Evolutionary conservation across 1,139 yeast genomes (phyloP), one percentile per base, ranked within the genome.

Genomic region (Yamadazyma songkhlaensis): DNA sequence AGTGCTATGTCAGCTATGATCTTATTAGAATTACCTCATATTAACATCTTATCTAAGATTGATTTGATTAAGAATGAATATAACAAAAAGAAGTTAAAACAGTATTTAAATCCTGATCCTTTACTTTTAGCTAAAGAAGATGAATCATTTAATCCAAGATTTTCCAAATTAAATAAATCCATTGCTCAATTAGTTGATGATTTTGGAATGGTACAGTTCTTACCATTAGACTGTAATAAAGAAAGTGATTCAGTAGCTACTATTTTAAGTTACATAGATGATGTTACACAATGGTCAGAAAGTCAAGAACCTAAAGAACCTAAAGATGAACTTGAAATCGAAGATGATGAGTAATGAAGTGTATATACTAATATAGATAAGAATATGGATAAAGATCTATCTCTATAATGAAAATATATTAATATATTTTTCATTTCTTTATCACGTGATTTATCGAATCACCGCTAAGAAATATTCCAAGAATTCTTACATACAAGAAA

Each of bases 1-100:
- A 81, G 92, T 56, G 99, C 99, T 26, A 94, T 94, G 98, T 83
- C 95, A 22, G 96, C 98, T 2, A 94, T 94, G 99, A 87, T 92
- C 32, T 67, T 92, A 42, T 70, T 92, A 38, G 99, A 92, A 57
- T 73, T 92, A 31, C 99, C 99, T 10, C 99, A 92, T 59, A 82
- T 92, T 44, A 92, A 92, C 57, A 79, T 92, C 28, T 67, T 90
- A 35, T 84, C 95, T 39, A 92, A 92, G 55, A 66, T 86, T 42
- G 99, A 94, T 56, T 72, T 92, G 54, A 79, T 92, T 32, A 85
- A 84, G 51, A 84, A 81, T 51, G 85, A 84, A 29, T 79, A 79
- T 30, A 79, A 84, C 12, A 80, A 77, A 51, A 81, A 85, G 43
- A 87, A 84, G 45, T 63, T 94, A 46, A 90, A 89, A 59, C 78